Evolutionary conservation across 164 flowering plant species (phyloP).

Genomic region (Taxillus chinensis): DNA sequence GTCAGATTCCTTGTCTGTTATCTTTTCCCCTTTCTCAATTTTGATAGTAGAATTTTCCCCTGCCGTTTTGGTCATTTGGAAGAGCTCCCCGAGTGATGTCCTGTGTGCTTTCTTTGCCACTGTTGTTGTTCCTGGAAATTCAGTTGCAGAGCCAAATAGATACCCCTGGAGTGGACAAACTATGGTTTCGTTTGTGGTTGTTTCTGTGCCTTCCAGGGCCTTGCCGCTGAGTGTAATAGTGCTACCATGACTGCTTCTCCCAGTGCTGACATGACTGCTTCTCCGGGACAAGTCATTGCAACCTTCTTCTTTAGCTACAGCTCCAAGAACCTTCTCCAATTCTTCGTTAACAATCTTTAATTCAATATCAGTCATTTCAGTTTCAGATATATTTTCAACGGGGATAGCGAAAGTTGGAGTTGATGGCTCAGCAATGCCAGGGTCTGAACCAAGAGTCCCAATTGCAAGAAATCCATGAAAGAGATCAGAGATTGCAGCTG

Average conservation of each 20-base stretch:
- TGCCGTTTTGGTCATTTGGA: slow-evolving; percentile 51
- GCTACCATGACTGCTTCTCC: slow-evolving; percentile 58
- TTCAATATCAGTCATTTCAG: slow-evolving; percentile 64
- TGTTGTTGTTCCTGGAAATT: slow-evolving; percentile 37
- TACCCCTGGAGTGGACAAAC: slow-evolving; percentile 76
- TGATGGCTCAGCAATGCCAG: slow-evolving; percentile 25
- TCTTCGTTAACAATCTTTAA: slow-evolving; percentile 72
- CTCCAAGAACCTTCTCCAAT: slow-evolving; percentile 64
- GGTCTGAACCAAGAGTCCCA: slow-evolving; percentile 54
- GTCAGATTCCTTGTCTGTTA: slow-evolving; percentile 40
- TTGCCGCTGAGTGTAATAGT: slow-evolving; percentile 54
- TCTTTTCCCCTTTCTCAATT: slow-evolving; percentile 30
- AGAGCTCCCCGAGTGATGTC: slow-evolving; percentile 78
- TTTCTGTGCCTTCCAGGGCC: slow-evolving; percentile 29
- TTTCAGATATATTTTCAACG: slow-evolving; percentile 49
- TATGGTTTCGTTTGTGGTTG: slow-evolving; percentile 22
- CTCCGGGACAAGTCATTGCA: slow-evolving; percentile 51
- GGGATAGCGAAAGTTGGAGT: slow-evolving; percentile 62
- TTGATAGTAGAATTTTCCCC: slow-evolving; percentile 33
- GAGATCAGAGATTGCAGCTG: slow-evolving; percentile 30
- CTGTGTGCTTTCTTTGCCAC: slow-evolving; percentile 56
- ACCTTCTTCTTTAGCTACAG: slow-evolving; percentile 46
- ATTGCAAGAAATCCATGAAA: slow-evolving; percentile 63
- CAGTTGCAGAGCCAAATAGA: slow-evolving; percentile 67
- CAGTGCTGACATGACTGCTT: slow-evolving; percentile 57